Conservation (phyloP, 208 protist genomes). For the Wallacemonas sp. region DNA sequence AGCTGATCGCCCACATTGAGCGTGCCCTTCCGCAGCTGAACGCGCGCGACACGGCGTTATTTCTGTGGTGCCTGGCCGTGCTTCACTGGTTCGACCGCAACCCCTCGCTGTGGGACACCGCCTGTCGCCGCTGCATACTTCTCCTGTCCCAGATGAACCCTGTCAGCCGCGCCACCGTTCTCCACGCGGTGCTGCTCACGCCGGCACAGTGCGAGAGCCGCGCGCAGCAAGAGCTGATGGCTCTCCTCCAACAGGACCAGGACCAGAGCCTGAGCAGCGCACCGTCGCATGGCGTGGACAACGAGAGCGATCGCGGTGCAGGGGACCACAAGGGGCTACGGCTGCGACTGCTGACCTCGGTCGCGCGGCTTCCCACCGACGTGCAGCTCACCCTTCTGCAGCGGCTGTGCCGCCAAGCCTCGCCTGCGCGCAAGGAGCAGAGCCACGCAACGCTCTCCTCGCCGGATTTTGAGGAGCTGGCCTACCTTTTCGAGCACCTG, state of each 20-base stretch:
- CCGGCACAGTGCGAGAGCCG: constrained; percentile 23
- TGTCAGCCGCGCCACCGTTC: constrained; percentile 42
- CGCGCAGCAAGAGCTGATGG: constrained; percentile 40
- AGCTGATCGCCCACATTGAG: constrained; percentile 42
- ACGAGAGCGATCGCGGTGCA: not conserved
- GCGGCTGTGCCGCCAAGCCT: not conserved
- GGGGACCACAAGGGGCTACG: not conserved
- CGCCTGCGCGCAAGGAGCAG: not conserved
- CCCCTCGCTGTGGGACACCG: constrained; percentile 43
- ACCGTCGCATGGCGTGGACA: not conserved
- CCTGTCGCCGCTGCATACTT: constrained; percentile 49
- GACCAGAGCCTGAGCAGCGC: not conserved
- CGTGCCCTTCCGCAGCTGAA: constrained; percentile 49
- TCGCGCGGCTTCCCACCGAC: constrained; percentile 1
- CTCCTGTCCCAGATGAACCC: constrained; percentile 40
- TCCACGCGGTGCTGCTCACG: constrained; percentile 54
- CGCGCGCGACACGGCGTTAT: constrained; percentile 39
- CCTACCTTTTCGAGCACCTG: constrained; percentile 10
- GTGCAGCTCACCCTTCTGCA: constrained; percentile 11
- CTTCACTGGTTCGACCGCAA: constrained; percentile 28
- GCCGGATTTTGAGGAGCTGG: constrained; percentile 5
- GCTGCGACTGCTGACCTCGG: constrained; percentile 5
- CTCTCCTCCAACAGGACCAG: constrained; percentile 2
- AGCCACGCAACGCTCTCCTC: not conserved
- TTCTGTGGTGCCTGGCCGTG: constrained; percentile 71